Evolutionary conservation across 2,329 filamentous ascomycete species (phyloP).

Genomic region (Colletotrichum sp.): DNA sequence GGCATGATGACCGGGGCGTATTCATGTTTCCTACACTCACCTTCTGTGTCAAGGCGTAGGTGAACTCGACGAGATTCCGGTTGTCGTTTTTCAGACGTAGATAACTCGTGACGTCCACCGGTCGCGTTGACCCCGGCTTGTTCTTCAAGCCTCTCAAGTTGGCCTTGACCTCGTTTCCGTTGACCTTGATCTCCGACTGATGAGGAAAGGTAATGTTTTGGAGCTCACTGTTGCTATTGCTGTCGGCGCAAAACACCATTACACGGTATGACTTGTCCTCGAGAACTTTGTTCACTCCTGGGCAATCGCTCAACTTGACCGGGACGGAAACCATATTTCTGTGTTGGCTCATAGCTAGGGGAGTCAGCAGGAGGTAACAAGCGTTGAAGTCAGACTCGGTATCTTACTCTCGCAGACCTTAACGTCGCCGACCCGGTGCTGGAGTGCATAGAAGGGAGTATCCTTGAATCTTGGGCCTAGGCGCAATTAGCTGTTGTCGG

Average conservation of each 20-base stretch:
- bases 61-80: conserved; percentile 80
- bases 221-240: conserved; percentile 53
- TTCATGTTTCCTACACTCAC: conserved; percentile 49
- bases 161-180: conserved; percentile 86
- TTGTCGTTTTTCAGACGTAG: conserved; percentile 70
- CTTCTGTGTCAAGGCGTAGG: conserved; percentile 91
- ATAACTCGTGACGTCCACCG: conserved; percentile 84
- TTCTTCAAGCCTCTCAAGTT: conserved; percentile 96
- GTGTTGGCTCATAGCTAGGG: conserved; percentile 60
- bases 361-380: conserved; percentile 20
- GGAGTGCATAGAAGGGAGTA: conserved; percentile 84
- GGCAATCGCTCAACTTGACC: conserved; percentile 55
- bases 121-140: conserved; percentile 91
- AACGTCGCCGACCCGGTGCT: conserved; percentile 67
- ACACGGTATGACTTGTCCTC: conserved; percentile 69
- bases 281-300: conserved; percentile 59
- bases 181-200: conserved; percentile 91
- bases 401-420: conserved; percentile 75
- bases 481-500: neutral
- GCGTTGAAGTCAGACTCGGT: neutral
- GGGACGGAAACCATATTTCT: conserved; percentile 51
- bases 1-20: neutral
- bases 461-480: conserved; percentile 55
- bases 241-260: conserved; percentile 83
- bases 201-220: conserved; percentile 90